Conservation (phyloP, 2,329 filamentous ascomycete genomes). For the Fusarium duplospermum region DNA sequence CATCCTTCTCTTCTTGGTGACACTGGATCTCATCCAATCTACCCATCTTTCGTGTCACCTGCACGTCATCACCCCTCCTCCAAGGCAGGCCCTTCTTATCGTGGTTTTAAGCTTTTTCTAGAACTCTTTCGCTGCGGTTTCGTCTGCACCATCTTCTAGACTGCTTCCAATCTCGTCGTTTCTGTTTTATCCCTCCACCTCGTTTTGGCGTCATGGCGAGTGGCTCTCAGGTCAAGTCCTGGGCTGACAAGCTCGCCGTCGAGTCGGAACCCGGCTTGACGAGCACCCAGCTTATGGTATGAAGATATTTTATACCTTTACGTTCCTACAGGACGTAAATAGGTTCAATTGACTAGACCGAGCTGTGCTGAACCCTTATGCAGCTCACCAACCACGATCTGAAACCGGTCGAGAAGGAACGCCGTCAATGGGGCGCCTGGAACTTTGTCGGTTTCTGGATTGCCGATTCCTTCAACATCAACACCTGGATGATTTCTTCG, state of each 20-base stretch:
- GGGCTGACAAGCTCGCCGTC: slow-evolving; percentile 74
- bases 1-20: slow-evolving; percentile 8
- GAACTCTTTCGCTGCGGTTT: background rate
- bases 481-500: slow-evolving; percentile 94
- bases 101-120: slow-evolving; percentile 13
- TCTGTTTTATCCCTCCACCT: background rate
- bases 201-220: slow-evolving; percentile 40
- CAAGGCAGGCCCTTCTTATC: slow-evolving; percentile 9
- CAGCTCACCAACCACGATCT: slow-evolving; percentile 85
- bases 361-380: slow-evolving; percentile 28
- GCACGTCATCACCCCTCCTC: slow-evolving; percentile 36
- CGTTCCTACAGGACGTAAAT: background rate
- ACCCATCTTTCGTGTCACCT: slow-evolving; percentile 21
- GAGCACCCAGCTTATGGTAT: slow-evolving; percentile 81
- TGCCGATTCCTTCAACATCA: slow-evolving; percentile 87
- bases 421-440: slow-evolving; percentile 86
- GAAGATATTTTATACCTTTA: slow-evolving; percentile 24
- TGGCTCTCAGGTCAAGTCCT: slow-evolving; percentile 54
- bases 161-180: background rate
- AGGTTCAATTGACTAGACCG: background rate
- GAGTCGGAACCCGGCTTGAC: slow-evolving; percentile 81
- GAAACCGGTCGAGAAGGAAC: slow-evolving; percentile 81
- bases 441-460: slow-evolving; percentile 93
- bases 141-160: background rate
- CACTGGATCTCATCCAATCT: slow-evolving; percentile 24